Evolutionary conservation across 805 yeast genomes (phyloP), one percentile per base, ranked within the genome.

Genomic region (Kodamaea laetipori): DNA sequence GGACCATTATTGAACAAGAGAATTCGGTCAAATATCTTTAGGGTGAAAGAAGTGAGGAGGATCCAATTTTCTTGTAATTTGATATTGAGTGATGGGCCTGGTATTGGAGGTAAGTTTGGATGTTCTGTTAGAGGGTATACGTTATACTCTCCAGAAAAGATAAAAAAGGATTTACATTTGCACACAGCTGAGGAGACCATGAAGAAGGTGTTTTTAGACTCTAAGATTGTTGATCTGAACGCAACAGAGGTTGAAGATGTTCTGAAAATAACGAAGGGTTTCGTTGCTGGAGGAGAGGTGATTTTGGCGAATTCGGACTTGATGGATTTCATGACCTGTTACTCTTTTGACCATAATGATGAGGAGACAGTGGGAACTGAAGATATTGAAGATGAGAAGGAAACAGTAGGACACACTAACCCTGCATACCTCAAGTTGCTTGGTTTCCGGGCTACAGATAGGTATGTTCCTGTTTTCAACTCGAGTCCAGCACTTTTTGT

Each of bases 61-160:
- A 73, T 82, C 0, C 77, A 76, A 39, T 86, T 85, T 56, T 72
- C 77, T 11, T 78, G 86, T 47, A 77, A 81, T 7, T 61, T 90
- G 36, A 73, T 78, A 1, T 63, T 88, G 4, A 74, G 80, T 36
- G 78, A 77, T 27, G 69, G 67, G 8, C 26, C 34, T 3, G 43
- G 43, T 4, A 39, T 56, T 3, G 66, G 63, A 11, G 73, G 72
- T 4, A 46, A 47, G 2, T 44, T 90, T 13, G 69, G 72, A 0
- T 75, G 92, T 37, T 84, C 89, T 0, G 72, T 90, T 1, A 78
- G 77, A 51, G 97, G 96, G 0, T 86, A 80, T 54, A 64, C 84
- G 0, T 70, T 86, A n/a, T 77, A 75, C 47, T 69, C 73, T 6
- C 80, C 78, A 41, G 83, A 82, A 45, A 74, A 69, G 32, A 55